phyloP scores from a whole-genome alignment of 176 grass and related monocot genomes.

The Musa acuminata region DNA sequence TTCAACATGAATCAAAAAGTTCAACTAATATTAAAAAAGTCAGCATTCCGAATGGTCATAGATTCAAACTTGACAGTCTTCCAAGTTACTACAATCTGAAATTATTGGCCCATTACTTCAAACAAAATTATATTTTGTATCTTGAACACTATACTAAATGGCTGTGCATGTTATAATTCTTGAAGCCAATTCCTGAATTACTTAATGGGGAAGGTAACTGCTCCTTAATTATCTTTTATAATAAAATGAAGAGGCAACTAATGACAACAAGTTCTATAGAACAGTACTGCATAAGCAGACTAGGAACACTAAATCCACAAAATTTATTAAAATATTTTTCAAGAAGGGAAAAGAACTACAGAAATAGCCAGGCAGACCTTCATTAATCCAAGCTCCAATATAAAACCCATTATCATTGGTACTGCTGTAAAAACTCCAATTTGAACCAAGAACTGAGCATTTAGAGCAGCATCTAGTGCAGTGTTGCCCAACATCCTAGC shows the following conservation, averaged over 20 bases:
- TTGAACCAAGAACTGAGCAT: slow-evolving; percentile 93
- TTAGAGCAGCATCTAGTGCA: slow-evolving; percentile 87
- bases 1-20: background rate
- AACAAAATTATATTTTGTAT: too few relatives aligned
- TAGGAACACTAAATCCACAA: too few relatives aligned
- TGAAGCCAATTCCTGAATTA: too few relatives aligned
- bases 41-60: background rate
- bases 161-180: too few relatives aligned
- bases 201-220: too few relatives aligned
- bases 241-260: too few relatives aligned
- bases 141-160: too few relatives aligned
- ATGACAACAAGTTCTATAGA: too few relatives aligned
- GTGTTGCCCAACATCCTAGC: slow-evolving; percentile 61
- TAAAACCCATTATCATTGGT: slow-evolving; percentile 94
- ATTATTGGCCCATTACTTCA: too few relatives aligned
- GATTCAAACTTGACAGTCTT: too few relatives aligned
- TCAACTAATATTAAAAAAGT: background rate
- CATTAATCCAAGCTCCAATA: slow-evolving; percentile 70
- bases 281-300: too few relatives aligned
- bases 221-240: background rate
- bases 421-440: slow-evolving; percentile 97
- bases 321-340: background rate
- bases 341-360: background rate
- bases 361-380: slow-evolving; percentile 32
- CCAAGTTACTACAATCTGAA: too few relatives aligned